Percentiles rank a stretch among this genome's conserved stretches.
phyloP scores from a whole-genome alignment of 2,329 filamentous ascomycete genomes.

The Xylariaceae sp. region DNA sequence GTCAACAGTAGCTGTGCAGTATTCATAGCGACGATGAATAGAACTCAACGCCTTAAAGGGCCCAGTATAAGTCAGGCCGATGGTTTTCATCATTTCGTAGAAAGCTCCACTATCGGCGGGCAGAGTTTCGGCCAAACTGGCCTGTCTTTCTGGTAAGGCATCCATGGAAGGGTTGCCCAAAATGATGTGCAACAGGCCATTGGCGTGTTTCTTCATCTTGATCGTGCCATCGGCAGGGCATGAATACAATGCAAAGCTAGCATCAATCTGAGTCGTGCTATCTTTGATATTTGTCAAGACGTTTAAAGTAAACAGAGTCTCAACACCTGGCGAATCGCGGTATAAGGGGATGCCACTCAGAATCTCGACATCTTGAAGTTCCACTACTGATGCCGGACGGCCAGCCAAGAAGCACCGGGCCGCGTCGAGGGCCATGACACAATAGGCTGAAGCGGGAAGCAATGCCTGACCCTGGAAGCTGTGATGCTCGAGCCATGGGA shows the following conservation, averaged over 20 bases:
- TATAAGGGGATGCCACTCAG: constrained; percentile 29
- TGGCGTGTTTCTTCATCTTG: constrained; percentile 37
- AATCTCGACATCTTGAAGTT: constrained; percentile 30
- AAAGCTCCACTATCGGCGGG: constrained; percentile 34
- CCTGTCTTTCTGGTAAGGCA: constrained; percentile 28
- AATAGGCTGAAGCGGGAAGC: constrained; percentile 46
- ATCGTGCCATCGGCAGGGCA: constrained; percentile 31
- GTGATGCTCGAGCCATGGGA: constrained; percentile 42
- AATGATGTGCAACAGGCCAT: constrained; percentile 32
- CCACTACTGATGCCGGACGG: constrained; percentile 26
- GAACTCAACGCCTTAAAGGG: constrained; percentile 37
- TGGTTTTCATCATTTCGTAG: constrained; percentile 40
- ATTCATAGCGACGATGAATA: constrained; percentile 36
- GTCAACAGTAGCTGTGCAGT: constrained; percentile 33
- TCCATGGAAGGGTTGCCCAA: constrained; percentile 29
- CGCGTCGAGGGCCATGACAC: constrained; percentile 45
- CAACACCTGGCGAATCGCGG: constrained; percentile 33
- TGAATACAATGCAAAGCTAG: constrained; percentile 36
- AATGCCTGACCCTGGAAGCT: constrained; percentile 42
- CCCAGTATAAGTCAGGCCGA: constrained; percentile 38
- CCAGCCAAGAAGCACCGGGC: constrained; percentile 29
- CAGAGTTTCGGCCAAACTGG: constrained; percentile 32
- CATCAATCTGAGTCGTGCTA: constrained; percentile 26
- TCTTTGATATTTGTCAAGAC: not conserved
- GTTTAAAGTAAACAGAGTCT: constrained; percentile 37